A percentile compares a stretch with the other conserved stretches of the same genome.
These are phyloP conservation scores for Suillus hirtellus DNA, from an alignment of 768 basidiomycete species.

Conservation along the genomic window DNA sequence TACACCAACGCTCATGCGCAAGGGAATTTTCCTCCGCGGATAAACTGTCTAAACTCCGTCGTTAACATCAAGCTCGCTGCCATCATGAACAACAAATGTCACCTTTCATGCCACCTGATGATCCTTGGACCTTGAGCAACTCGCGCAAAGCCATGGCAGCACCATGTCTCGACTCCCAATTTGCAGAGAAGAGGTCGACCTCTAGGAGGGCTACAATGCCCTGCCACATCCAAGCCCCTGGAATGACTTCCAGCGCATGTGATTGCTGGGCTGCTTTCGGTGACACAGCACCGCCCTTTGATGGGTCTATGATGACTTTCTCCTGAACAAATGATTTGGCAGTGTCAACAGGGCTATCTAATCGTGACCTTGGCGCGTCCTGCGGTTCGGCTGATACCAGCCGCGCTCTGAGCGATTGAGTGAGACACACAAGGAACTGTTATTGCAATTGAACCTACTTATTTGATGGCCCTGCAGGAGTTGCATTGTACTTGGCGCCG, in stretches of 20 bases:
- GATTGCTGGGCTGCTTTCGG: slow-evolving; percentile 77
- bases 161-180: slow-evolving; percentile 95
- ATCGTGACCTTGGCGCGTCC: slow-evolving; percentile 48
- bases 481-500: slow-evolving; percentile 61
- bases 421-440: slow-evolving; percentile 4
- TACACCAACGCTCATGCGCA: slow-evolving; percentile 86
- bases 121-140: slow-evolving; percentile 80
- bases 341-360: slow-evolving; percentile 55
- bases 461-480: slow-evolving; percentile 57
- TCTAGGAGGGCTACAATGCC: slow-evolving; percentile 77
- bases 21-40: slow-evolving; percentile 58
- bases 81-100: slow-evolving; percentile 11
- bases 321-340: slow-evolving; percentile 45
- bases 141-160: slow-evolving; percentile 90
- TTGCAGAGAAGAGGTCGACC: slow-evolving; percentile 78
- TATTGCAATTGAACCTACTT: slow-evolving; percentile 43
- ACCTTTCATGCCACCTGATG: slow-evolving; percentile 83
- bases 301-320: slow-evolving; percentile 75
- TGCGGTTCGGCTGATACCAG: slow-evolving; percentile 68
- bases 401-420: slow-evolving; percentile 54
- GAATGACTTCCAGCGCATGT: slow-evolving; percentile 72
- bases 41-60: slow-evolving; percentile 45
- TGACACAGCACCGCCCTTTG: slow-evolving; percentile 82
- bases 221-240: slow-evolving; percentile 85
- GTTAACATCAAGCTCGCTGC: background rate